Evolutionary conservation across 1,284 basidiomycete species (phyloP).

Genomic region (Mycena sp.): DNA sequence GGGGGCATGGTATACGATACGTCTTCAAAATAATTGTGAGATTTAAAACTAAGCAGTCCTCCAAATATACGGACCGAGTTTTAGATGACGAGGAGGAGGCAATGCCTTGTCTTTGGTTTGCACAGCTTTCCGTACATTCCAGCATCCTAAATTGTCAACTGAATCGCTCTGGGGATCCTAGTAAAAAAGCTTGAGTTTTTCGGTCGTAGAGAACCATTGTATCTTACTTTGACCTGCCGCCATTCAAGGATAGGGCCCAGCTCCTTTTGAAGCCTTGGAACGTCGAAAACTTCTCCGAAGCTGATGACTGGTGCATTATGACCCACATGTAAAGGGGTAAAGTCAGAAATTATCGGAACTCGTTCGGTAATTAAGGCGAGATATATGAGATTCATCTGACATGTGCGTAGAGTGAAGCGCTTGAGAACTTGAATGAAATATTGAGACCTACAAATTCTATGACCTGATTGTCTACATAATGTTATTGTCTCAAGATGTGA

Average conservation of each 20-base stretch:
- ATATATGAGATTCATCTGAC: slow-evolving; percentile 72
- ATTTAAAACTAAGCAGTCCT: too few species aligned
- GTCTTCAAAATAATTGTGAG: slow-evolving; percentile 46
- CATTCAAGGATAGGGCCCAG: slow-evolving; percentile 63
- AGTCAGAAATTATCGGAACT: slow-evolving; percentile 69
- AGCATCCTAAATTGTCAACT: slow-evolving; percentile 72
- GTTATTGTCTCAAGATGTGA: background rate
- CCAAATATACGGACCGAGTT: too few species aligned
- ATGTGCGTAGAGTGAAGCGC: background rate
- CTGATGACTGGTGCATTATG: slow-evolving; percentile 40
- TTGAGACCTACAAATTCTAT: slow-evolving; percentile 65
- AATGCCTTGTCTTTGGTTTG: too few species aligned
- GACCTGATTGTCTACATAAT: slow-evolving; percentile 77
- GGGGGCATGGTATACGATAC: slow-evolving; percentile 59
- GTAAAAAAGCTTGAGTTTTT: background rate
- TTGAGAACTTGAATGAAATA: background rate
- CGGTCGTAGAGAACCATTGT: background rate
- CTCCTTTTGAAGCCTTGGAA: slow-evolving; percentile 51
- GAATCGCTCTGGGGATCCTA: slow-evolving; percentile 43
- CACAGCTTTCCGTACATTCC: slow-evolving; percentile 68
- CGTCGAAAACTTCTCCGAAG: slow-evolving; percentile 63
- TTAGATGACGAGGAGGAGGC: too few species aligned
- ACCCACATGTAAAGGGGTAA: slow-evolving; percentile 68
- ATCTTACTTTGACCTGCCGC: slow-evolving; percentile 56
- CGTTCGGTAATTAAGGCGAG: slow-evolving; percentile 70